Percentiles rank a stretch among this genome's conserved stretches.
Evolutionary conservation across 768 basidiomycete species (phyloP).

Genomic region (Suillus lakei): DNA sequence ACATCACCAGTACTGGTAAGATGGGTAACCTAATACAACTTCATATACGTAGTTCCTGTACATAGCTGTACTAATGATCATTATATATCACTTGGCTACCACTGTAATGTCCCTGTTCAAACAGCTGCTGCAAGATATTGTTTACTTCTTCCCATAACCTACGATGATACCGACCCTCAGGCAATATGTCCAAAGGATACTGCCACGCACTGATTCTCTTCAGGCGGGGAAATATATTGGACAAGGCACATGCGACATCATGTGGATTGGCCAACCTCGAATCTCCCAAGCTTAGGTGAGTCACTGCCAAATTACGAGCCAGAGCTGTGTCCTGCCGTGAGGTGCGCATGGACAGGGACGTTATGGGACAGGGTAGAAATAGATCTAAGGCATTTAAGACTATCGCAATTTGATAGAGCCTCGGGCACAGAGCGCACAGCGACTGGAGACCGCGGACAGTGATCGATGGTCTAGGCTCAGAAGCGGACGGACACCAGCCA

Average conservation of each 20-base stretch:
- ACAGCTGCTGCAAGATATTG: not conserved
- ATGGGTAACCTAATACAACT: too few species aligned
- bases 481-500: not conserved
- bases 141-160: conserved; percentile 6
- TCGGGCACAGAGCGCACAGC: conserved; percentile 5
- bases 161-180: not conserved
- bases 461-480: not conserved
- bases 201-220: conserved; percentile 7
- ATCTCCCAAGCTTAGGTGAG: conserved; percentile 1
- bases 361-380: not conserved
- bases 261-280: not conserved
- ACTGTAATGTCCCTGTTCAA: not conserved
- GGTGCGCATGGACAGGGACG: not conserved
- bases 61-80: not conserved
- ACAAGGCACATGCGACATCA: conserved; percentile 2
- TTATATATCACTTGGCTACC: not conserved
- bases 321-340: not conserved
- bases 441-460: conserved; percentile 1
- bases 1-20: not conserved
- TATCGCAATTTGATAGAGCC: conserved; percentile 1
- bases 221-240: conserved; percentile 1
- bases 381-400: conserved; percentile 1
- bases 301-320: conserved; percentile 4
- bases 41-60: not conserved
- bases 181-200: not conserved